These are phyloP conservation scores for Sarocladium oryzae DNA, from an alignment of 2,329 filamentous ascomycete species.

Conservation along the genomic window DNA sequence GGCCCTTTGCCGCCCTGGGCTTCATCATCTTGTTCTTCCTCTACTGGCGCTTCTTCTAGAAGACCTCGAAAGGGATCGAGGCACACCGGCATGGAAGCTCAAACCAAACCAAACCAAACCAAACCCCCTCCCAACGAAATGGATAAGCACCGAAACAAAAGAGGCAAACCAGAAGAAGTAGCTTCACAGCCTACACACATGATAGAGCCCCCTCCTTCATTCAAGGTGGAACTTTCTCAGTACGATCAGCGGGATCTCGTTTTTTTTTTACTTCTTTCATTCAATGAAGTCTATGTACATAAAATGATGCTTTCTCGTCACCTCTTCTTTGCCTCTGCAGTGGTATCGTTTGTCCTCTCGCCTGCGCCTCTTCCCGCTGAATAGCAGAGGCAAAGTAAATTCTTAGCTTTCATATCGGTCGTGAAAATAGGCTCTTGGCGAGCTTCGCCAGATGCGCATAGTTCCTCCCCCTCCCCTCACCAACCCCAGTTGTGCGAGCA, in stretches of 20 bases:
- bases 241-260: constrained; percentile 7
- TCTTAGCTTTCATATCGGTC: constrained; percentile 5
- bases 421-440: background rate
- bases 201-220: background rate
- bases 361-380: background rate
- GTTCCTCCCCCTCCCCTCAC: background rate
- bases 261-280: too few relatives aligned
- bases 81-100: background rate
- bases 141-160: too few relatives aligned
- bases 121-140: background rate
- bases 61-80: background rate
- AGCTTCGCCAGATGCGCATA: background rate
- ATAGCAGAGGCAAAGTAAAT: background rate
- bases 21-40: constrained; percentile 81
- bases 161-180: background rate
- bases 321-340: background rate
- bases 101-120: background rate
- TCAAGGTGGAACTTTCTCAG: background rate
- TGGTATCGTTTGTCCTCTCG: background rate
- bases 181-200: background rate
- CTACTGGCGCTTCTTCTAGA: constrained; percentile 87
- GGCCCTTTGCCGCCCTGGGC: constrained; percentile 75
- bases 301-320: background rate
- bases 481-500: background rate
- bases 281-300: constrained; percentile 10